Evolutionary conservation across 2,329 filamentous ascomycete genomes (phyloP), one percentile per base, ranked within the genome.

Genomic region (Zasmidium angulare): DNA sequence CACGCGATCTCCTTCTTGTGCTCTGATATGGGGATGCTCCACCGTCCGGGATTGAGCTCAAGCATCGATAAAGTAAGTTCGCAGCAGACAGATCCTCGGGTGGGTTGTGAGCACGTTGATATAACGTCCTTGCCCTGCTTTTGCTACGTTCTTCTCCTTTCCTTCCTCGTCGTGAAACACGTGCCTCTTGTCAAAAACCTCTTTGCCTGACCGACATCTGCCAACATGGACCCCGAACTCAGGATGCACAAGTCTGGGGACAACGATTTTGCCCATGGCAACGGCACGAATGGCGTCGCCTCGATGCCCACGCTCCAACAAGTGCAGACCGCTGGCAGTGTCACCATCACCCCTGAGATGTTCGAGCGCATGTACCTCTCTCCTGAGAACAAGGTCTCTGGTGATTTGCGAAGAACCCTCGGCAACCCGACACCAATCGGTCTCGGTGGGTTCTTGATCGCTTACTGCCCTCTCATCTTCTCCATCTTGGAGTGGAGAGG

Each of bases 361-460:
- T 68, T 66, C 56, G 65, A 66, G 47, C 63, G 64, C 20, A 63
- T 66, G 59, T 66, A 68, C 40, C 61, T 68, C 21, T 43, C 58
- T 20, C 66, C 64, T 1, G 53, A 59, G 46, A 66, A 56, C 36
- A 60, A 59, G 50, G 63, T 64, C 46, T 52, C 60, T 9, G 64
- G 64, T 2, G 60, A 59, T 21, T 51, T 68, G 2, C 52, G 64
- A 50, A 61, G 55, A 12, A 64, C 55, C n/a, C 54, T 68, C 22
- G 64, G 58, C n/a, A 61, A 64, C 21, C 55, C 58, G 6, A 59
- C 54, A 12, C 50, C 57, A 7, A 46, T 58, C 20, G 63, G 61
- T n/a, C 55, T 67, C 1, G 60, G 61, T 23, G 62, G 63, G 21
- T 67, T 67, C 58, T 55, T 67, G 19, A 59, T 67, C 24, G 63